These are phyloP conservation scores for Solanum corneliomulleri DNA, from an alignment of 257 asterid genomes.

Conservation along the genomic window DNA sequence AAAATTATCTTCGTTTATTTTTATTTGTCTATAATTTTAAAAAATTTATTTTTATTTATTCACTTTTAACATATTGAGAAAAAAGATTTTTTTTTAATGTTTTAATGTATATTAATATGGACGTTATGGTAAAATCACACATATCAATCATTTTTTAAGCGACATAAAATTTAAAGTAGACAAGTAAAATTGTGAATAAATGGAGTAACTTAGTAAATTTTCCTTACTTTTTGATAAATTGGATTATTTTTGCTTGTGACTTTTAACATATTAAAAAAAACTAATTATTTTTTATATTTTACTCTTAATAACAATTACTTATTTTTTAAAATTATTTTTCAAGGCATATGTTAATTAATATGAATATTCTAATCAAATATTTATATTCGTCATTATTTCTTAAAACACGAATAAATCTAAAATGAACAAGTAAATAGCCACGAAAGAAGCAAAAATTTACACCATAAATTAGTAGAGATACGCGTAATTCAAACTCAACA, in stretches of 20 bases:
- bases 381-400: no score
- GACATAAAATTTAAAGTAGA: not conserved
- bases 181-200: not conserved
- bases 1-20: no score
- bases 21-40: no score
- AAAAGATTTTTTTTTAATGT: no score
- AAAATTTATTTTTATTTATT: no score
- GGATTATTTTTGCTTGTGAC: no score
- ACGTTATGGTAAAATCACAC: not conserved
- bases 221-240: not conserved
- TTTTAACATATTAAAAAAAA: no score
- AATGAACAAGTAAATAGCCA: not conserved
- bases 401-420: no score
- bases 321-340: not conserved
- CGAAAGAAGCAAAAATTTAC: not conserved
- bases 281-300: no score
- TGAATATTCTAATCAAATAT: no score
- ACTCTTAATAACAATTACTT: not conserved
- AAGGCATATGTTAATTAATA: no score
- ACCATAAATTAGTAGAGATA: not conserved
- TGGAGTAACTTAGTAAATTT: fast-evolving
- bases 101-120: not conserved
- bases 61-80: no score
- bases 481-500: not conserved
- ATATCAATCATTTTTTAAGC: not conserved